Evolutionary conservation across 139 green algal species (phyloP).

Genomic region (Haematococcus lacustris): DNA sequence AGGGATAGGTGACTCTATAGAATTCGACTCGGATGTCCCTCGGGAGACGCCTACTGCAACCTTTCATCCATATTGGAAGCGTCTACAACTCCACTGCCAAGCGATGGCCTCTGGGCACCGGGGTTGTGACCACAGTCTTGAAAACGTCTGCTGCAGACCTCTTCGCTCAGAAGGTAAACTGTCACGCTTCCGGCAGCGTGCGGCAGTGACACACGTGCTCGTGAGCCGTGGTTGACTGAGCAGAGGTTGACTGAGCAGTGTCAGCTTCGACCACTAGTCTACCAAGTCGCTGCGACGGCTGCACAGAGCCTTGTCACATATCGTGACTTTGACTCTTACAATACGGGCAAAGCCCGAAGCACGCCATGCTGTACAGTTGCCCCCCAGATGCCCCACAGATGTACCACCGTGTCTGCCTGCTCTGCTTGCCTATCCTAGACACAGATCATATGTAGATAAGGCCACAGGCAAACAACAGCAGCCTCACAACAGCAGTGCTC

Average conservation of each 20-base stretch:
- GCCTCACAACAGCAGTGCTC: too few relatives aligned
- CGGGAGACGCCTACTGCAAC: conserved; percentile 4
- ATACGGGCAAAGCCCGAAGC: background rate
- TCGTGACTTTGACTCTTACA: background rate
- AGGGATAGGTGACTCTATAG: too few relatives aligned
- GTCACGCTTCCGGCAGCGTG: background rate
- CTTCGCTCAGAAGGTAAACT: conserved; percentile 89
- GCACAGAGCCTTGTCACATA: background rate
- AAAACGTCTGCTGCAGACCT: conserved; percentile 80
- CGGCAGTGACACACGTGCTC: background rate
- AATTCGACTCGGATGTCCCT: too few relatives aligned
- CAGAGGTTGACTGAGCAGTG: background rate
- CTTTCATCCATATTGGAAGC: conserved; percentile 28
- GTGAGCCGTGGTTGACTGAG: background rate
- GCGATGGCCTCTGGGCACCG: conserved; percentile 52
- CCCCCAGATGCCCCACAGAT: too few relatives aligned
- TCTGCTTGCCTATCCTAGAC: too few relatives aligned
- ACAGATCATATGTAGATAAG: too few relatives aligned
- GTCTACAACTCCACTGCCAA: conserved; percentile 58
- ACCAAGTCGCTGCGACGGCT: background rate
- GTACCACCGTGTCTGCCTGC: too few relatives aligned
- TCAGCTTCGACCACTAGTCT: background rate
- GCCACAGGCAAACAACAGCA: too few relatives aligned
- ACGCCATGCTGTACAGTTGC: too few relatives aligned
- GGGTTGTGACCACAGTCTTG: conserved; percentile 72